phyloP scores from a whole-genome alignment of 192 early-diverging fungal genomes.

The Jimgerdemannia lactiflua region DNA sequence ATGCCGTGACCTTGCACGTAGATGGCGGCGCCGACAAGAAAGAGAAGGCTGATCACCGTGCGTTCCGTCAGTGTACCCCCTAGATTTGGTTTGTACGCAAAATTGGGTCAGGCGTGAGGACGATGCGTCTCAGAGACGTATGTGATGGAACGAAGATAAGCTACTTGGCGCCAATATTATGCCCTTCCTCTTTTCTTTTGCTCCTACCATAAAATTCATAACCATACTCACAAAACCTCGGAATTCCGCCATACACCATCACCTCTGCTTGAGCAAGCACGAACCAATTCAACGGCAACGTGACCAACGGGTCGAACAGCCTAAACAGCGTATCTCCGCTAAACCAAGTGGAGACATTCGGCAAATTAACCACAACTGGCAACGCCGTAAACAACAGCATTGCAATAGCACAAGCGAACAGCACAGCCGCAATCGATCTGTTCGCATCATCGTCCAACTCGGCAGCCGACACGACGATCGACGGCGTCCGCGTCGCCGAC shows the following conservation, averaged over 20 bases:
- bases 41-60: slow-evolving; percentile 22
- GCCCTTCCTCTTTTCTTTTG: too few relatives aligned
- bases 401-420: slow-evolving; percentile 18
- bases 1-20: slow-evolving; percentile 35
- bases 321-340: slow-evolving; percentile 28
- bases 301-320: slow-evolving; percentile 32
- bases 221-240: slow-evolving; percentile 22
- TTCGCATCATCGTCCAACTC: not conserved
- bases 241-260: slow-evolving; percentile 15
- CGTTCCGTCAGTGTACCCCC: slow-evolving; percentile 24
- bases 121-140: not conserved
- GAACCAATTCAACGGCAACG: slow-evolving; percentile 27
- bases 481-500: too few relatives aligned
- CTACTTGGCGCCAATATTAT: not conserved
- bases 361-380: slow-evolving; percentile 20
- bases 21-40: slow-evolving; percentile 26
- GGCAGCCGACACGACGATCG: not conserved
- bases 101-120: too few relatives aligned
- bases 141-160: not conserved
- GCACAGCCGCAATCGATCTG: not conserved
- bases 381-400: slow-evolving; percentile 26
- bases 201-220: not conserved
- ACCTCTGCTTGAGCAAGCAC: slow-evolving; percentile 24
- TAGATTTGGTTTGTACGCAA: slow-evolving; percentile 2
- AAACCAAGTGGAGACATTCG: slow-evolving; percentile 26